phyloP scores from a whole-genome alignment of 352 stramenopile genomes.

The Phytophthora brassicae region DNA sequence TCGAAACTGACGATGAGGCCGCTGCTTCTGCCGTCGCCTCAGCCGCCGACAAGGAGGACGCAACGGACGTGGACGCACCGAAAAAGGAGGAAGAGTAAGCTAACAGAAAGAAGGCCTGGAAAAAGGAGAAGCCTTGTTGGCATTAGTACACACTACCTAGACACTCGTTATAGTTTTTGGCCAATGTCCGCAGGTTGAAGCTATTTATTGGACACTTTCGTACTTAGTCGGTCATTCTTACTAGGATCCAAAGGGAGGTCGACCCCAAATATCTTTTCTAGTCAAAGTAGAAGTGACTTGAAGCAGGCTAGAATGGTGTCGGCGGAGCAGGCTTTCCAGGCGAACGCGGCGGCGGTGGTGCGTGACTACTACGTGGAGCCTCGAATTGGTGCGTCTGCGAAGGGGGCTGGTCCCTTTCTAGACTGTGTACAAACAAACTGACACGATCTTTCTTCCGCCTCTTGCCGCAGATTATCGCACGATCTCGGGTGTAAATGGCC shows the following conservation, averaged over 20 bases:
- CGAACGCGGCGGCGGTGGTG: conserved; percentile 78
- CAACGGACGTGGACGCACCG: conserved; percentile 1
- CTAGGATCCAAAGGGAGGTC: conserved; percentile 2
- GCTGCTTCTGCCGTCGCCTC: conserved; percentile 29
- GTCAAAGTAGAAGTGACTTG: conserved; percentile 25
- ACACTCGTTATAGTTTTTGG: conserved; percentile 12
- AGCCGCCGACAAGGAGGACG: conserved; percentile 26
- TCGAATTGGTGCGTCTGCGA: conserved; percentile 59
- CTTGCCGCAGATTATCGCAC: conserved; percentile 92
- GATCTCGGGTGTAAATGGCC: conserved; percentile 98
- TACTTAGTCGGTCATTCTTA: conserved; percentile 15
- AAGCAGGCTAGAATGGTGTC: conserved; percentile 59
- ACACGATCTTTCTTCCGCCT: no score
- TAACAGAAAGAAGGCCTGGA: neutral
- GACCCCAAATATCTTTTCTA: conserved; percentile 22
- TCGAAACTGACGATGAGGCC: conserved; percentile 35
- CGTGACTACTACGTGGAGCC: conserved; percentile 85
- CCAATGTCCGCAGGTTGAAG: conserved; percentile 17
- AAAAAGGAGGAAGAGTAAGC: conserved; percentile 33
- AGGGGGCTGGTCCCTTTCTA: neutral
- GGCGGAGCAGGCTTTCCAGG: conserved; percentile 68
- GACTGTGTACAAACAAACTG: no score
- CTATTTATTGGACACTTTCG: conserved; percentile 9
- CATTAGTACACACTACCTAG: conserved; percentile 29
- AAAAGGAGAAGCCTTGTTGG: conserved; percentile 3